Evolutionary conservation across 2,329 filamentous ascomycete genomes (phyloP).

Genomic region (Cercospora zeae-maydis): DNA sequence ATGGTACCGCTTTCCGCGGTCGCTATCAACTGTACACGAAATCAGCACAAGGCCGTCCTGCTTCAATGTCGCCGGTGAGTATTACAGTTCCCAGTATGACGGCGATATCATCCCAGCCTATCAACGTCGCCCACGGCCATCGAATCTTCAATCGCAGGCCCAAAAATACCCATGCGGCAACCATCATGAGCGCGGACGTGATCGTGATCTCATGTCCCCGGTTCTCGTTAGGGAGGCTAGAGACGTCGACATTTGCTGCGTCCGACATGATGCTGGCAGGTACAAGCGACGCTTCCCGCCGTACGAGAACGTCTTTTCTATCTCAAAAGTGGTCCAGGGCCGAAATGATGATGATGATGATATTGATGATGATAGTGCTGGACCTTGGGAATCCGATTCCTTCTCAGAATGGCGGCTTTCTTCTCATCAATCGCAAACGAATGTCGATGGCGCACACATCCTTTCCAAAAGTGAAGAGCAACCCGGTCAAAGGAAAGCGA

Average conservation of each 20-base stretch:
- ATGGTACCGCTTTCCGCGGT: constrained; percentile 12
- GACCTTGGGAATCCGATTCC: not conserved
- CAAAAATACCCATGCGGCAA: constrained; percentile 17
- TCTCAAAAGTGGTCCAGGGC: not conserved
- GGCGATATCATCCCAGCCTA: constrained; percentile 17
- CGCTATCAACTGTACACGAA: constrained; percentile 7
- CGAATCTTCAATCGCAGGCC: constrained; percentile 14
- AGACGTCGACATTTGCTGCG: not conserved
- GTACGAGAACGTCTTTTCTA: not conserved
- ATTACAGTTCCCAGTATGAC: constrained; percentile 16
- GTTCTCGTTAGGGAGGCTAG: not conserved
- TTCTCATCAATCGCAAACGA: not conserved
- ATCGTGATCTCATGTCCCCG: constrained; percentile 17
- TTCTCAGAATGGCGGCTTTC: not conserved
- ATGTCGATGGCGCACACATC: not conserved
- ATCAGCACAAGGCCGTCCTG: not conserved
- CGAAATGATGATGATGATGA: not conserved
- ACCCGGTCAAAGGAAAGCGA: not conserved
- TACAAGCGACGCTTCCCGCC: not conserved
- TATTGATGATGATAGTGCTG: not conserved
- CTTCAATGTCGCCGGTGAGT: too few species aligned
- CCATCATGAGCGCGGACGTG: constrained; percentile 17
- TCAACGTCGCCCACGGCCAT: constrained; percentile 20
- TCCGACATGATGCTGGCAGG: not conserved
- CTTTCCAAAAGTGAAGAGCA: not conserved